phyloP scores from a whole-genome alignment of 768 basidiomycete species.

The Amanita muscaria region DNA sequence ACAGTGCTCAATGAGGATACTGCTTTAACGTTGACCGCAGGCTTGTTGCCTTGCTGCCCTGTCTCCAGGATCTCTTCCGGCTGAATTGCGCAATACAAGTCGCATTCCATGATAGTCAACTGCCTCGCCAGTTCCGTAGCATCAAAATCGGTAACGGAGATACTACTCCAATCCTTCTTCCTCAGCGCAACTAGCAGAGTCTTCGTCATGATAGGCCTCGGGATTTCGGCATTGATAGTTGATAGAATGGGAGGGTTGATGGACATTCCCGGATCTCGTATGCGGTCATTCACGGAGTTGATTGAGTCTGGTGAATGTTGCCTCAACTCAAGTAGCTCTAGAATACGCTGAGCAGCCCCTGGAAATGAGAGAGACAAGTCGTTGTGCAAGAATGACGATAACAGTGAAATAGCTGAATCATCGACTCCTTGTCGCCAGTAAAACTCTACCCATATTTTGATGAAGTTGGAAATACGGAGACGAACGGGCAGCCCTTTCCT shows the following conservation, averaged over 20 bases:
- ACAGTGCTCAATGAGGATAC: conserved; percentile 85
- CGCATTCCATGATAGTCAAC: conserved; percentile 88
- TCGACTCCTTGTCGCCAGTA: conserved; percentile 83
- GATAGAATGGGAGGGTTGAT: conserved; percentile 48
- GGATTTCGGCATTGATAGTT: conserved; percentile 54
- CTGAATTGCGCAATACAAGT: conserved; percentile 75
- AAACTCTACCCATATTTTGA: conserved; percentile 89
- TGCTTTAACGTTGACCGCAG: conserved; percentile 67
- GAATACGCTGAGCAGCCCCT: conserved; percentile 61
- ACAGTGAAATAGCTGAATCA: conserved; percentile 45
- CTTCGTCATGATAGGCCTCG: conserved; percentile 82
- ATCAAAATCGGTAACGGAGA: conserved; percentile 87
- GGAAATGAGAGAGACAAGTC: conserved; percentile 57
- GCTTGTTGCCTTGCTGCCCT: conserved; percentile 59
- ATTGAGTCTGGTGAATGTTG: conserved; percentile 38
- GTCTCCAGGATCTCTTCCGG: conserved; percentile 86
- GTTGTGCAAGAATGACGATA: conserved; percentile 54
- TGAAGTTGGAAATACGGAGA: conserved; percentile 82
- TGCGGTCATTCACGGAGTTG: conserved; percentile 53
- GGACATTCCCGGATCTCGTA: conserved; percentile 69
- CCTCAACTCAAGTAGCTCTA: conserved; percentile 56
- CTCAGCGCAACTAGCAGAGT: conserved; percentile 59
- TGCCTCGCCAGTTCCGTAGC: conserved; percentile 88
- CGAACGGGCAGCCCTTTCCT: conserved; percentile 86
- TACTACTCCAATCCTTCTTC: conserved; percentile 50